phyloP scores from a whole-genome alignment of 2,329 filamentous ascomycete genomes.

The Alternaria sp. region DNA sequence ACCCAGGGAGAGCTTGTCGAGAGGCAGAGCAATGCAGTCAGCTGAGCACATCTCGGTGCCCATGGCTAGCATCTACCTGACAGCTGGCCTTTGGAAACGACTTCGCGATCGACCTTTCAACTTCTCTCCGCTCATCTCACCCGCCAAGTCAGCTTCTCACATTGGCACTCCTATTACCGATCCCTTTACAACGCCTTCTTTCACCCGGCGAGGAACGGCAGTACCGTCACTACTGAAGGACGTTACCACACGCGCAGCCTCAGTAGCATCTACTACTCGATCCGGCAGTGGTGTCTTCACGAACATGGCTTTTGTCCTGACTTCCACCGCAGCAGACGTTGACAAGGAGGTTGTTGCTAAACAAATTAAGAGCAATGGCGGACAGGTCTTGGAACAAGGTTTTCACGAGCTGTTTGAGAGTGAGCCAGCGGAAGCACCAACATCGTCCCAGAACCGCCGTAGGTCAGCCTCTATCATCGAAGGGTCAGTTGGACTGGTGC shows the following conservation, averaged over 20 bases:
- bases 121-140: slow-evolving; percentile 28
- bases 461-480: slow-evolving; percentile 25
- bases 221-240: slow-evolving; percentile 39
- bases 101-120: slow-evolving; percentile 52
- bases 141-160: slow-evolving; percentile 30
- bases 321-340: slow-evolving; percentile 66
- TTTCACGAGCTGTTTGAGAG: slow-evolving; percentile 82
- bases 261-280: slow-evolving; percentile 38
- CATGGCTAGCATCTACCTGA: slow-evolving; percentile 56
- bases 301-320: slow-evolving; percentile 88
- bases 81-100: slow-evolving; percentile 53
- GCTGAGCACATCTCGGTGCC: slow-evolving; percentile 50
- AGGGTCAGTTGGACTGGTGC: slow-evolving; percentile 54
- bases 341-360: slow-evolving; percentile 67
- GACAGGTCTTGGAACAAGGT: slow-evolving; percentile 73
- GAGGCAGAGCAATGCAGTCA: slow-evolving; percentile 18
- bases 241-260: slow-evolving; percentile 36
- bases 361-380: slow-evolving; percentile 76
- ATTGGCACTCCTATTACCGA: slow-evolving; percentile 43
- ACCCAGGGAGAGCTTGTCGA: slow-evolving; percentile 50
- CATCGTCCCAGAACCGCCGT: slow-evolving; percentile 26
- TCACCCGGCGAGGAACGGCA: slow-evolving; percentile 54
- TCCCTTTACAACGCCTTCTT: slow-evolving; percentile 59
- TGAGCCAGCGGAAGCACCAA: slow-evolving; percentile 37
- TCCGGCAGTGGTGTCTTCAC: slow-evolving; percentile 67